Conservation (phyloP, 1,139 yeast species). For the Suhomyces bribrorum region DNA sequence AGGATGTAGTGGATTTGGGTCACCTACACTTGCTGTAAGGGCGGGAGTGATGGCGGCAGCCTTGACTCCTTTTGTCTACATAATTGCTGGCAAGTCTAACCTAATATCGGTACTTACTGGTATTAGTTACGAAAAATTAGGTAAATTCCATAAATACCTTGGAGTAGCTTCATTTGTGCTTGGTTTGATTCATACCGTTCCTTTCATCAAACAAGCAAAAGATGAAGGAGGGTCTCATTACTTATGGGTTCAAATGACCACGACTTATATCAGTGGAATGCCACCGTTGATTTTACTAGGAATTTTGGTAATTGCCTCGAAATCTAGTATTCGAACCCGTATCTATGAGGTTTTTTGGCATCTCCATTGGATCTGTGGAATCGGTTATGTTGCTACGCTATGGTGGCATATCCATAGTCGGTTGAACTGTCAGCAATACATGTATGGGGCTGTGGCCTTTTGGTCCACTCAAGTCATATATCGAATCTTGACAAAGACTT, state of each 20-base stretch:
- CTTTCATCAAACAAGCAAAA: conserved; percentile 49
- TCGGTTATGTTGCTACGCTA: conserved; percentile 54
- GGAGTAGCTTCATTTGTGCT: conserved; percentile 49
- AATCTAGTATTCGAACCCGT: conserved; percentile 42
- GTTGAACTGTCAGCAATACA: conserved; percentile 46
- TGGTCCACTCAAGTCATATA: conserved; percentile 58
- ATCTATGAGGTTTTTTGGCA: conserved; percentile 57
- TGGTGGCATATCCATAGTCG: conserved; percentile 49
- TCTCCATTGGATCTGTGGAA: conserved; percentile 59
- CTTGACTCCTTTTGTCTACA: conserved; percentile 51
- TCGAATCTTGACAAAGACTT: conserved; percentile 52
- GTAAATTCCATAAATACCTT: conserved; percentile 53
- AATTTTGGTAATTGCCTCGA: conserved; percentile 49
- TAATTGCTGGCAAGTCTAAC: conserved; percentile 56
- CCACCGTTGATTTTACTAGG: conserved; percentile 50
- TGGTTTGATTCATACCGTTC: conserved; percentile 54
- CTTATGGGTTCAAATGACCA: conserved; percentile 20
- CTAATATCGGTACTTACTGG: conserved; percentile 54
- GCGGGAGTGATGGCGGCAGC: conserved; percentile 57
- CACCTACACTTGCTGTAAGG: conserved; percentile 62
- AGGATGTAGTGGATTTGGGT: conserved; percentile 58
- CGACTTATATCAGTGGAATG: conserved; percentile 32
- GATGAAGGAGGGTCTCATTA: conserved; percentile 51
- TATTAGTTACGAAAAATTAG: conserved; percentile 55
- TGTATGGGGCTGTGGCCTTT: conserved; percentile 59